Evolutionary conservation across 148 eudicot genomes (phyloP), one percentile per base, ranked within the genome.

Genomic region (Chenopodium suecicum): DNA sequence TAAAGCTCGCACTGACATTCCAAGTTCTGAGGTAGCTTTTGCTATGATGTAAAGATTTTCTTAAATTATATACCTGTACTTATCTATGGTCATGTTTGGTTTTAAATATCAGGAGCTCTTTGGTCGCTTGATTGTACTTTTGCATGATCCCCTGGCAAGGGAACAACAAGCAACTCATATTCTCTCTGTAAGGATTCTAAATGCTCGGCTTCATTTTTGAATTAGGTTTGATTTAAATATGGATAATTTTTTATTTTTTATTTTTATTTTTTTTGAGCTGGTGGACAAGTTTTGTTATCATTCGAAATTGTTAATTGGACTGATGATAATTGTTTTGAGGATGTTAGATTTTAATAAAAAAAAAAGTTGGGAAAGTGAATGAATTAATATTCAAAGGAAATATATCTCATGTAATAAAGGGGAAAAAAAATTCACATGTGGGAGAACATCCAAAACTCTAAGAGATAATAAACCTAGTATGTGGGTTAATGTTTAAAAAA

Each of bases 61-160:
- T 47, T 41, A n/a, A 56, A 4, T 44, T 58, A 64, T 72, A 29
- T 37, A 50, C 73, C 23, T 41, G 46, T 29, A 58, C 64, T 76
- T 58, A 27, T 47, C 8, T 31, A 50, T 41, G 48, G 46, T 37
- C 16, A 17, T 70, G 31, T 44, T 72, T 68, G 65, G 67, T 41
- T 72, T 64, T 32, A 23, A 69, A 47, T 78, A 67, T 83, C 88
- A 96, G 99, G 99, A 92, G 79, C 93, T 96, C 82, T 89, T 96
- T 90, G 97, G 95, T 60, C 97, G 99, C 23, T 89, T 96, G 89
- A 82, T 94, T 86, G 94, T 96, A 83, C 92, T 96, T 84, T 82
- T 96, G 86, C 98, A 96, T 85, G 90, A 96, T 88, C 99, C 99
- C 80, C 91, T 94, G 23, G 97, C 94, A 34, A 91, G 92, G 87